Conservation (phyloP, 1,284 basidiomycete species). For the Ustilago trichophora region DNA sequence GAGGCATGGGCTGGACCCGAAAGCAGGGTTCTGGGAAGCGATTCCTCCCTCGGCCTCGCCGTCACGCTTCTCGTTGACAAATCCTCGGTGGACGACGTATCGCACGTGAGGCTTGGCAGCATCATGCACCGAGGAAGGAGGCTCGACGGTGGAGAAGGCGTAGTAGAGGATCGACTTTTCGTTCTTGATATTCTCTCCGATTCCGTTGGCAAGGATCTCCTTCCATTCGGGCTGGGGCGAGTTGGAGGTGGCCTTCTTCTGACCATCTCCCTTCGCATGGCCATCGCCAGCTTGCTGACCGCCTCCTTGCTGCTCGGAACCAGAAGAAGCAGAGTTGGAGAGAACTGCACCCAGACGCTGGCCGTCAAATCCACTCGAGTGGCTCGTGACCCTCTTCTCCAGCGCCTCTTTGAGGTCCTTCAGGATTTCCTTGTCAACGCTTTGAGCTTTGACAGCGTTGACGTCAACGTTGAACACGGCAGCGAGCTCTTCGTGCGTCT, state of each 20-base stretch:
- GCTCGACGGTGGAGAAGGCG: slow-evolving; percentile 55
- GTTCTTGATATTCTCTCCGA: slow-evolving; percentile 52
- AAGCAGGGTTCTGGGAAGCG: slow-evolving; percentile 46
- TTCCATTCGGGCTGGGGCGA: slow-evolving; percentile 61
- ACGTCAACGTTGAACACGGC: slow-evolving; percentile 38
- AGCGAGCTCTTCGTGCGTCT: slow-evolving; percentile 49
- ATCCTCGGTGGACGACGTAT: slow-evolving; percentile 67
- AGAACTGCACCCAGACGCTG: slow-evolving; percentile 32
- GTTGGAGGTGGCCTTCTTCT: slow-evolving; percentile 40
- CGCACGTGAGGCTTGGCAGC: slow-evolving; percentile 51
- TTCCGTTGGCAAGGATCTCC: slow-evolving; percentile 44
- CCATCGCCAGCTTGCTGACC: slow-evolving; percentile 30
- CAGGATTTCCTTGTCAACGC: slow-evolving; percentile 25
- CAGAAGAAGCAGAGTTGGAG: slow-evolving; percentile 9
- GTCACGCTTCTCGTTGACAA: slow-evolving; percentile 66
- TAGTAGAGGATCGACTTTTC: slow-evolving; percentile 62
- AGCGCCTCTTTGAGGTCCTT: slow-evolving; percentile 27
- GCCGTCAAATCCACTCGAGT: slow-evolving; percentile 20
- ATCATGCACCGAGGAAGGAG: slow-evolving; percentile 45
- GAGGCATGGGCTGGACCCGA: slow-evolving; percentile 57
- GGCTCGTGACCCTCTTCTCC: slow-evolving; percentile 9
- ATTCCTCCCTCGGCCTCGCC: slow-evolving; percentile 46
- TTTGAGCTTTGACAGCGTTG: slow-evolving; percentile 12
- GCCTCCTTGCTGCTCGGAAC: not conserved
- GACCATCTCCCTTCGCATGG: slow-evolving; percentile 15